Conservation (phyloP, 2,329 filamentous ascomycete species). For the Neocucurbitaria cava region DNA sequence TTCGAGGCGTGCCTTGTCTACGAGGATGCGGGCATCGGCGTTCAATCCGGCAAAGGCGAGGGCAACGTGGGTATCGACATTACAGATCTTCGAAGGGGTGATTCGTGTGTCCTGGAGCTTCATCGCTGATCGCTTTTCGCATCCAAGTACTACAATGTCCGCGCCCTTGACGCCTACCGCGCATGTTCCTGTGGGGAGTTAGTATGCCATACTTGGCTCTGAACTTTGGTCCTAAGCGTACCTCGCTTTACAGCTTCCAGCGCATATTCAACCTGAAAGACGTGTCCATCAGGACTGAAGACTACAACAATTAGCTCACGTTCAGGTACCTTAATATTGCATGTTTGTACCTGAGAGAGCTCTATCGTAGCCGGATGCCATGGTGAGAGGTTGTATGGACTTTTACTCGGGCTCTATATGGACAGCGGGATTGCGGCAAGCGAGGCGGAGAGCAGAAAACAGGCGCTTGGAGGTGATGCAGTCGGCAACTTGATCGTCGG, state of each 20-base stretch:
- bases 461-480: constrained; percentile 19
- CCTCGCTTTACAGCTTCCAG: constrained; percentile 98
- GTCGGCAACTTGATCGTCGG: constrained; percentile 32
- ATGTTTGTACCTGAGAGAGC: constrained; percentile 86
- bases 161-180: constrained; percentile 96
- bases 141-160: constrained; percentile 94
- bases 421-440: constrained; percentile 1
- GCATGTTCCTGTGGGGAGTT: constrained; percentile 75
- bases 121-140: constrained; percentile 98
- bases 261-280: constrained; percentile 99
- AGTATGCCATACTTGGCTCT: constrained; percentile 8
- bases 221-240: constrained; percentile 48
- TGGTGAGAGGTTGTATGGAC: constrained; percentile 44
- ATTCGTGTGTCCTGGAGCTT: constrained; percentile 99
- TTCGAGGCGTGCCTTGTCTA: constrained; percentile 97
- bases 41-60: constrained; percentile 97
- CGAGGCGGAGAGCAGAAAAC: constrained; percentile 7
- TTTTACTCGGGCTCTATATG: neutral
- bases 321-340: constrained; percentile 28
- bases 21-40: constrained; percentile 94
- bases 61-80: constrained; percentile 94
- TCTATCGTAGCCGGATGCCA: constrained; percentile 98
- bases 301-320: constrained; percentile 62
- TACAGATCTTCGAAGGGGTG: constrained; percentile 97
- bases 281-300: constrained; percentile 98